These are phyloP conservation scores for Tetracentron sinense DNA, from an alignment of 164 flowering plant genomes.

Conservation along the genomic window DNA sequence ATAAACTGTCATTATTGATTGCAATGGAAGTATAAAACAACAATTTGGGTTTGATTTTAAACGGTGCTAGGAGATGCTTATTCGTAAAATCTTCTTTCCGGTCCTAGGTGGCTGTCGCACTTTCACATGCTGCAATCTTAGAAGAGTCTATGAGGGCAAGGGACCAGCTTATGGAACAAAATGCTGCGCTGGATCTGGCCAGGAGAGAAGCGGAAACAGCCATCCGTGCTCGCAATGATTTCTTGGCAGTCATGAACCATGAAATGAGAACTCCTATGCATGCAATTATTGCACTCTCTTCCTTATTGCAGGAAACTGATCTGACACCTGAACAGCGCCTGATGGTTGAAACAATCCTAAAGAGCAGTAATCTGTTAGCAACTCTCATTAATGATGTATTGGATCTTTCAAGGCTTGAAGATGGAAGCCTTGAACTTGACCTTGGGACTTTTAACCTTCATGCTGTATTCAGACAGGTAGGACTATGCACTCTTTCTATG, in stretches of 20 bases:
- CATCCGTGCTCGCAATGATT: slow-evolving; percentile 18
- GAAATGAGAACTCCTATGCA: slow-evolving; percentile 20
- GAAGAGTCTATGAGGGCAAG: slow-evolving; percentile 18
- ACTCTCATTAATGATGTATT: slow-evolving; percentile 14
- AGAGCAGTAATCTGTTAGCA: slow-evolving; percentile 13
- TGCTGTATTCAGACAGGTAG: slow-evolving; percentile 8
- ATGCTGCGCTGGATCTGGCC: slow-evolving; percentile 14
- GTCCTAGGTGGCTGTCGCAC: slow-evolving; percentile 16
- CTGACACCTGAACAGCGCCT: slow-evolving; percentile 15
- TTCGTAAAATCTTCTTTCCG: background rate
- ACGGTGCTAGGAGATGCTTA: background rate
- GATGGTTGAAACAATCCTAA: slow-evolving; percentile 18
- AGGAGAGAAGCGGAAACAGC: slow-evolving; percentile 19
- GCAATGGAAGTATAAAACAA: too few species aligned
- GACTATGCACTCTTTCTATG: background rate
- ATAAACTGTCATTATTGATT: too few species aligned
- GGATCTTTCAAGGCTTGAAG: slow-evolving; percentile 20
- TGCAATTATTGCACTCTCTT: slow-evolving; percentile 16
- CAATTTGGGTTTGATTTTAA: too few species aligned
- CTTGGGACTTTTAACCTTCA: slow-evolving; percentile 11
- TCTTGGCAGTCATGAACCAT: slow-evolving; percentile 19
- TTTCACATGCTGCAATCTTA: slow-evolving; percentile 18
- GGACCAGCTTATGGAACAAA: slow-evolving; percentile 15
- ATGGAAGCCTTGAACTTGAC: slow-evolving; percentile 18
- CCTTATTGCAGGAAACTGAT: slow-evolving; percentile 10